Evolutionary conservation across 2,329 filamentous ascomycete species (phyloP).

Genomic region (Ramularia collo-cygni): DNA sequence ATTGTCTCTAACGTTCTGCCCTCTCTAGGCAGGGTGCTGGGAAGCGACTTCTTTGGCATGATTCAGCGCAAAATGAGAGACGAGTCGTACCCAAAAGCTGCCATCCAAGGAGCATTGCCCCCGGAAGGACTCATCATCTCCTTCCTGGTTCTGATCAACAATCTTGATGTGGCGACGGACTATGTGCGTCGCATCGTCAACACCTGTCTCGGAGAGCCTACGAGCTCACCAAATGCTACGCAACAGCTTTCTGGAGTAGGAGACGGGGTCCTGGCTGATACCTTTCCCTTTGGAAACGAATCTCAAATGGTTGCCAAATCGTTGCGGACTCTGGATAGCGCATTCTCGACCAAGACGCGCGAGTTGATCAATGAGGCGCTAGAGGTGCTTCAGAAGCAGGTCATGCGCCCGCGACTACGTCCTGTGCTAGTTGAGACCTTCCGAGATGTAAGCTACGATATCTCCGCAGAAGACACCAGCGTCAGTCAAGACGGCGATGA

Average conservation of each 20-base stretch:
- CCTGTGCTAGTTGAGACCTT: conserved; percentile 83
- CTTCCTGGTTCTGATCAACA: conserved; percentile 92
- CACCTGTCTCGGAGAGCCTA: conserved; percentile 48
- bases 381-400: conserved; percentile 77
- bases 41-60: conserved; percentile 91
- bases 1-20: conserved; percentile 74
- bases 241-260: conserved; percentile 3
- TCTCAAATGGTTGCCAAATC: conserved; percentile 60
- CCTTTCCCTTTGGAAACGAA: conserved; percentile 78
- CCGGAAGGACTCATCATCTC: conserved; percentile 82
- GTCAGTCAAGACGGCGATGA: conserved; percentile 40
- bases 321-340: conserved; percentile 61
- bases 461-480: conserved; percentile 52
- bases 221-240: conserved; percentile 7
- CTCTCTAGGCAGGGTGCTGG: conserved; percentile 70
- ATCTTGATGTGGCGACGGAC: conserved; percentile 83
- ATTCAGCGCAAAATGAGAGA: conserved; percentile 96
- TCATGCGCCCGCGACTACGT: conserved; percentile 76
- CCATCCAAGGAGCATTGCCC: conserved; percentile 71
- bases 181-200: conserved; percentile 83
- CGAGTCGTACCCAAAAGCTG: conserved; percentile 79
- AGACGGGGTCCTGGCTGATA: conserved; percentile 36
- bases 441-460: conserved; percentile 80
- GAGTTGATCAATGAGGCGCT: conserved; percentile 81
- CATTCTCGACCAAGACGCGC: conserved; percentile 68